Conservation (phyloP, 2,329 filamentous ascomycete species). For the Trichoderma semiorbis region DNA sequence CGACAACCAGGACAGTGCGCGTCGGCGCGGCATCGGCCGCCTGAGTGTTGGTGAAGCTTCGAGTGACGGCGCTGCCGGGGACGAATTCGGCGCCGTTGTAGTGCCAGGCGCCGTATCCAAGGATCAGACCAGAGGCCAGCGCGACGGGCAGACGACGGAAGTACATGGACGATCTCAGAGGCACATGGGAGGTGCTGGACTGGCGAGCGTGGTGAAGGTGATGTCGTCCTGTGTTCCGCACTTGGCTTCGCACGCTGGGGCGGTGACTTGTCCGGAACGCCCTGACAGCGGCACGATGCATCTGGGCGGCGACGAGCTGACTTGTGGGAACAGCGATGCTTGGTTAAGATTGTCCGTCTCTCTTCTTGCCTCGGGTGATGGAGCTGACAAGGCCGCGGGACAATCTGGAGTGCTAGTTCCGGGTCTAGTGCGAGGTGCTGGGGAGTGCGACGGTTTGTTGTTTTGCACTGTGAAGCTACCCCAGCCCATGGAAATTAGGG, state of each 20-base stretch:
- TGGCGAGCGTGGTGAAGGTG: conserved; percentile 26
- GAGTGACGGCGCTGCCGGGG: conserved; percentile 32
- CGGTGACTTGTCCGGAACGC: conserved; percentile 66
- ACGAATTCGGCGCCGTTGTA: conserved; percentile 49
- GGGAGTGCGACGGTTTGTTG: neutral
- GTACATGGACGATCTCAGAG: conserved; percentile 71
- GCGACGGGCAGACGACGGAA: conserved; percentile 64
- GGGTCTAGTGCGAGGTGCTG: neutral
- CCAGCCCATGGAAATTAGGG: neutral
- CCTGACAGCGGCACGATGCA: conserved; percentile 71
- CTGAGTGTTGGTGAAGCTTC: conserved; percentile 41
- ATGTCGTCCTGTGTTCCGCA: conserved; percentile 32
- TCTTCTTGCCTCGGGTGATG: conserved; percentile 13
- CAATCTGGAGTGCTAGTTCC: conserved; percentile 7
- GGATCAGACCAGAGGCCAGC: conserved; percentile 62
- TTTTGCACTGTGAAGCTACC: neutral
- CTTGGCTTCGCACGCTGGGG: conserved; percentile 56
- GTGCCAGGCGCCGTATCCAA: conserved; percentile 76
- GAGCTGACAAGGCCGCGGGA: conserved; percentile 16
- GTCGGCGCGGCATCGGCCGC: conserved; percentile 44
- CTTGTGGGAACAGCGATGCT: neutral
- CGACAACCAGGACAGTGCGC: conserved; percentile 76
- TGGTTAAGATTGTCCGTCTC: conserved; percentile 2
- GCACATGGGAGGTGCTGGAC: conserved; percentile 43
- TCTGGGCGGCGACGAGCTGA: conserved; percentile 40